Percentiles rank a stretch among this genome's conserved stretches.
phyloP scores from a whole-genome alignment of 1,139 yeast species.

The Candida dubliniensis region DNA sequence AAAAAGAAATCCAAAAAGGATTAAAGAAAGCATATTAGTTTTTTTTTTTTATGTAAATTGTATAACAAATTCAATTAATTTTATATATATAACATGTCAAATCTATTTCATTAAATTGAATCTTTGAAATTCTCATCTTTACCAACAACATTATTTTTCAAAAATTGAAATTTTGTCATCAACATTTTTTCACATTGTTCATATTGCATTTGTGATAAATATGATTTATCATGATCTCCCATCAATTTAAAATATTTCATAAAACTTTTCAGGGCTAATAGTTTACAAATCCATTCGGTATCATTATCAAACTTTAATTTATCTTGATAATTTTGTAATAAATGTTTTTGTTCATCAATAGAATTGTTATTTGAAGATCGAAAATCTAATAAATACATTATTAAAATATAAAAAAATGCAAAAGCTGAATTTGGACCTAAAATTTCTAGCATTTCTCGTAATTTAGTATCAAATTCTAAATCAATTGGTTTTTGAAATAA shows the following conservation, averaged over 20 bases:
- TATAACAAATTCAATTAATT: not conserved
- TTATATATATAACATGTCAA: too few species aligned
- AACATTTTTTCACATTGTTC: slow-evolving; percentile 17
- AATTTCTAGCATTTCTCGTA: not conserved
- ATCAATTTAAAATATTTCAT: slow-evolving; percentile 16
- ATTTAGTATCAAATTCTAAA: not conserved
- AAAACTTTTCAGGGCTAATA: slow-evolving; percentile 23
- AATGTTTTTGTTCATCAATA: slow-evolving; percentile 2
- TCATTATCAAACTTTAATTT: not conserved
- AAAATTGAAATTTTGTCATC: slow-evolving; percentile 18
- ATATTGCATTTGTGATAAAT: slow-evolving; percentile 25
- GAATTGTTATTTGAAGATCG: slow-evolving; percentile 4
- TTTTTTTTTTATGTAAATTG: not conserved
- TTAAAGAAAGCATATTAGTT: not conserved
- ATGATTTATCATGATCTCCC: slow-evolving; percentile 26
- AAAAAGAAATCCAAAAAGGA: slow-evolving; percentile 40
- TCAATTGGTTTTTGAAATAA: slow-evolving; percentile 1
- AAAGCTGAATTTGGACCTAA: slow-evolving; percentile 6
- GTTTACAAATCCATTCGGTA: slow-evolving; percentile 17
- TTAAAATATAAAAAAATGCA: slow-evolving; percentile 2
- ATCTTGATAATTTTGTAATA: slow-evolving; percentile 1
- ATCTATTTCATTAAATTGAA: too few species aligned
- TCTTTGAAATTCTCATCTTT: not conserved
- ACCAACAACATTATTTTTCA: slow-evolving; percentile 12
- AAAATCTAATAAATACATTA: slow-evolving; percentile 5